Conservation (phyloP, 805 yeast species). For the Myxozyma sirexii region DNA sequence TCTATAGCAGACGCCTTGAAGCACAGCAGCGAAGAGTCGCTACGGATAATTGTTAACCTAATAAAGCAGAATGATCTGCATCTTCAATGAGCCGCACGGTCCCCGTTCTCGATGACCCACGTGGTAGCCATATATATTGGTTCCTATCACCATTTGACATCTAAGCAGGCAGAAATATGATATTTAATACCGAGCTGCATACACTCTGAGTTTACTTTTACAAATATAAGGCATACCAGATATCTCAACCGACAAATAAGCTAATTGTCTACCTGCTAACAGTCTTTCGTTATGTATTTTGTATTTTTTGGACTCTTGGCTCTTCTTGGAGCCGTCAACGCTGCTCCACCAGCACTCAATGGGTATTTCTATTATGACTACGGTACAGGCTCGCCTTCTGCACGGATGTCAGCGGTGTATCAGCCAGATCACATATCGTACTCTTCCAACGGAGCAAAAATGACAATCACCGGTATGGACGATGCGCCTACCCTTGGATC, state of each 20-base stretch:
- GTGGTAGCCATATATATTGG: no score
- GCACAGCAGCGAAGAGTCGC: no score
- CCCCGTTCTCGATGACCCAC: background rate
- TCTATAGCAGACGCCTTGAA: no score
- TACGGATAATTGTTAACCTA: background rate
- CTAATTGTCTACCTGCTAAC: background rate
- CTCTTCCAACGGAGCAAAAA: slow-evolving; percentile 56
- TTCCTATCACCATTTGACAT: no score
- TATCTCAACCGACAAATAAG: no score
- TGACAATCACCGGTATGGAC: slow-evolving; percentile 62
- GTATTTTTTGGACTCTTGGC: background rate
- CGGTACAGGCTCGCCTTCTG: background rate
- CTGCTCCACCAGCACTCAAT: background rate
- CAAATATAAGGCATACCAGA: no score
- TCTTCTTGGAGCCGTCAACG: background rate
- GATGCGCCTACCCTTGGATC: slow-evolving; percentile 82
- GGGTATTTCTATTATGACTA: slow-evolving; percentile 1
- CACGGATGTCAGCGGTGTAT: slow-evolving; percentile 1
- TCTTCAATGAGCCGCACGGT: background rate
- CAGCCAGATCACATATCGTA: slow-evolving; percentile 49
- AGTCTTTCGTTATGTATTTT: background rate
- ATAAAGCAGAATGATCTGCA: background rate
- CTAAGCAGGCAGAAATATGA: no score
- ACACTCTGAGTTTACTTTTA: no score
- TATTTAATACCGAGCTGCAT: no score